A percentile compares a stretch with the other conserved stretches of the same genome.
Conservation (phyloP, 2,329 filamentous ascomycete genomes). For the Chalaropsis thielavioides region DNA sequence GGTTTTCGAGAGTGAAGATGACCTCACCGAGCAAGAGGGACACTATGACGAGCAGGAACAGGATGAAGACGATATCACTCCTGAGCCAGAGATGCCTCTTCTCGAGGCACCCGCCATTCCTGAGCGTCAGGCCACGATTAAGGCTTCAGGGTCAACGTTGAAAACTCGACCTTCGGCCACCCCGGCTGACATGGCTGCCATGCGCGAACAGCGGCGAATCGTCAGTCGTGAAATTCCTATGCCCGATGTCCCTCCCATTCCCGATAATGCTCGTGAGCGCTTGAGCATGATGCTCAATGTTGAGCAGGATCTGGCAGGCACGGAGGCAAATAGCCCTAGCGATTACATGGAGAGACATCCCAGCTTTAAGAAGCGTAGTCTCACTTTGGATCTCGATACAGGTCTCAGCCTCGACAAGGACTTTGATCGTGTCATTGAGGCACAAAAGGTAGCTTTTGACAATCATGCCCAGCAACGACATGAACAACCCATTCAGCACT, state of each 20-base stretch:
- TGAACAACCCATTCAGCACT: background rate
- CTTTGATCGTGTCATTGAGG: conserved; percentile 88
- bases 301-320: conserved; percentile 27
- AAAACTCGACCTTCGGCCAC: conserved; percentile 83
- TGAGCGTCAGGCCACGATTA: conserved; percentile 75
- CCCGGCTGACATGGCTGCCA: conserved; percentile 65
- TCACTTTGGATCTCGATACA: conserved; percentile 68
- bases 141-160: conserved; percentile 69
- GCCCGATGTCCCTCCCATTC: conserved; percentile 38
- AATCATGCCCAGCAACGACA: conserved; percentile 16
- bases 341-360: conserved; percentile 46
- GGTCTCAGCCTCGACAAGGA: conserved; percentile 80
- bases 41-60: conserved; percentile 18
- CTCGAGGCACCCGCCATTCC: conserved; percentile 53
- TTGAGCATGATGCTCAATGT: conserved; percentile 39
- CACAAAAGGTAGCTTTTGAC: conserved; percentile 74
- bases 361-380: conserved; percentile 67
- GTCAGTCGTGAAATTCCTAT: conserved; percentile 63
- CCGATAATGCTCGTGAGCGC: conserved; percentile 35
- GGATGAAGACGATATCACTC: conserved; percentile 20
- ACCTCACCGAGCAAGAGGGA: conserved; percentile 24
- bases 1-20: conserved; percentile 21
- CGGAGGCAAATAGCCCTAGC: conserved; percentile 22
- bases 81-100: conserved; percentile 27
- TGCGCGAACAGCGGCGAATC: conserved; percentile 74